Base-by-base conservation (phyloP, 2,329 filamentous ascomycete genomes). In the Epichloe hybrida region DNA sequence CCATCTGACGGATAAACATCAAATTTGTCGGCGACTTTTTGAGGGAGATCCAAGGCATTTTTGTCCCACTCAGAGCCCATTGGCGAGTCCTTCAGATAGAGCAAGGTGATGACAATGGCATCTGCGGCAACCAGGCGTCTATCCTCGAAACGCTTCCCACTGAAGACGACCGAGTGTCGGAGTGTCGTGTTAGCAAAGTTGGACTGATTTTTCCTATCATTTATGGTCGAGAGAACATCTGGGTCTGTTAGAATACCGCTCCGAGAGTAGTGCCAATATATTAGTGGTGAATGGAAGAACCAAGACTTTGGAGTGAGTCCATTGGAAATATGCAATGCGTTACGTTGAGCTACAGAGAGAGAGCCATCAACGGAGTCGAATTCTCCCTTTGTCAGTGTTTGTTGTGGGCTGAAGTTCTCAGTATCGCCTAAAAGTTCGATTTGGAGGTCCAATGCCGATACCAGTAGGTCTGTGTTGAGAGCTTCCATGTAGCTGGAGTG, bases 401-500 rank as follows among this genome's bases (percentile, higher is more conserved):
- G 53, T 15, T 69, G 69, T 9, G 79, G 79, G 53, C 71, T 66
- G 58, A 82, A 82, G 55, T 79, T 62, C 53, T 71, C 63, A 4
- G 79, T 83, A 8, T 72, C 67, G 7, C 83, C 84, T 12, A 90
- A 72, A 2, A 91, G 70, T 52, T 75, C 73, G 60, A 88, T 74
- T 62, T 91, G 86, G 47, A 91, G 73, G 55, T 80, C 73, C 45
- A 91, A 69, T 8, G 84, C 84, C 42, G 78, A 75, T 35, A 77
- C 69, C 43, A 91, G 70, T 11, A 90, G 75, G 6, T 81, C 71
- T 48, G 73, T 73, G 47, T 86, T 73, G 37, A 91, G 72, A 11
- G 85, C 86, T 59, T 81, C 75, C 82, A 90, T 90, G 61, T 89
- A 89, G 63, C 78, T 83, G 55, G 84, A 85, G 61, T 90, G 85